Base-by-base conservation (phyloP, 2,329 filamentous ascomycete genomes). In the Fusarium temperatum region DNA sequence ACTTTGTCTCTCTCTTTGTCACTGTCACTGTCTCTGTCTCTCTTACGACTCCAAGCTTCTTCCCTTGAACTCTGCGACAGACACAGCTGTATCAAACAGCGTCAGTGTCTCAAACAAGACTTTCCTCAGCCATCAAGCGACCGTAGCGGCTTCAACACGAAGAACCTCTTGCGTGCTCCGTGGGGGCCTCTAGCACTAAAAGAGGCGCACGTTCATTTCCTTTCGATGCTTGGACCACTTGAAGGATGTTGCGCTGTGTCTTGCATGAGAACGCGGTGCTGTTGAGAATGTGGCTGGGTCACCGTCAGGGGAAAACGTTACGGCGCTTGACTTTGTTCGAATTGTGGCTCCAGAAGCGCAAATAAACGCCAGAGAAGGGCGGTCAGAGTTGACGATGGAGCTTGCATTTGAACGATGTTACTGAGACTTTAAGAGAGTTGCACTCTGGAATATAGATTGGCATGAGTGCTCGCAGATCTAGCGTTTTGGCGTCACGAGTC, bases 201-300 rank as follows among this genome's bases (percentile, higher is more conserved):
- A 70, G 45, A 65, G 30, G 51, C 64, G 51, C 47, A 60, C 30
- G 48, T 68, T 73, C 70, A 73, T 73, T 73, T 73, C 70, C 53
- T 65, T 55, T 69, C 17, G 55, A 30, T 62, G 67, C 67, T 62
- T 67, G 61, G 68, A 54, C 68, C 68, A 58, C 45, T 44, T 18
- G 30, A 44, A 20, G 67, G 66, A 67, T 57, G 30, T 20, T 64
- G 64, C 64, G 36, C 26, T 51, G 36, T 56, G 50, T 45, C 67
- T 35, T 70, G 50, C 60, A 70, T 51, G 42, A 66, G 36, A 41
- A 48, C 42, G 18, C 32, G 24, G 42, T 70, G 59, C 58, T 60
- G 68, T 57, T n/a, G 41, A 32, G 32, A 20, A 30, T 41, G 66
- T 59, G 66, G 66, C 68, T 66, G 47, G 42, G 56, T 28, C 42